These are phyloP conservation scores for Mycena crocata DNA, from an alignment of 768 basidiomycete species.

Conservation along the genomic window DNA sequence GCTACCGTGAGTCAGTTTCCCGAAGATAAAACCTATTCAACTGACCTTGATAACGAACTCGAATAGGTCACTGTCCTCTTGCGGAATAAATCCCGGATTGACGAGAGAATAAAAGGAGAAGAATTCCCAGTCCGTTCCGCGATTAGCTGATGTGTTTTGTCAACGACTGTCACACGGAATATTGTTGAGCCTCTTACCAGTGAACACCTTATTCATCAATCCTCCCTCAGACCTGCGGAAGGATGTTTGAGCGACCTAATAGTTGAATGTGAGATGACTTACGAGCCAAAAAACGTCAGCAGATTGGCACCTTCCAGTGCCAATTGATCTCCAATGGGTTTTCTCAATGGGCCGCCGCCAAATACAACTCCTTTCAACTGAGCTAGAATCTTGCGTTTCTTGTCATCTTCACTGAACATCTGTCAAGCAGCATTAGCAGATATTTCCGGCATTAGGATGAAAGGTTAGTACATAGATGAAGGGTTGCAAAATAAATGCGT, in stretches of 20 bases:
- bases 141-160: not conserved
- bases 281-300: not conserved
- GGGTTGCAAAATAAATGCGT: slow-evolving; percentile 4
- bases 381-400: slow-evolving; percentile 2
- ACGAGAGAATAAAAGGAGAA: slow-evolving; percentile 5
- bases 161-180: not conserved
- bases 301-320: not conserved
- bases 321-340: slow-evolving; percentile 1
- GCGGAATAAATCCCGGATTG: not conserved
- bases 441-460: not conserved
- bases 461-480: slow-evolving; percentile 7
- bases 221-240: slow-evolving; percentile 5
- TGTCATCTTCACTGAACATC: slow-evolving; percentile 6
- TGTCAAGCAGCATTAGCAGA: not conserved
- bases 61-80: slow-evolving; percentile 2
- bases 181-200: not conserved
- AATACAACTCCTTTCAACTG: slow-evolving; percentile 11
- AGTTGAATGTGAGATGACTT: too few relatives aligned
- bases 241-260: too few relatives aligned
- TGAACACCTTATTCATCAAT: not conserved
- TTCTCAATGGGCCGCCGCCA: not conserved
- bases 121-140: slow-evolving; percentile 4
- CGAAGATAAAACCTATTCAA: too few relatives aligned
- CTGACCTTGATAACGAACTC: slow-evolving; percentile 11
- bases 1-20: not conserved